Conservation (phyloP, 2,329 filamentous ascomycete species). For the Sporothrix brasiliensis region DNA sequence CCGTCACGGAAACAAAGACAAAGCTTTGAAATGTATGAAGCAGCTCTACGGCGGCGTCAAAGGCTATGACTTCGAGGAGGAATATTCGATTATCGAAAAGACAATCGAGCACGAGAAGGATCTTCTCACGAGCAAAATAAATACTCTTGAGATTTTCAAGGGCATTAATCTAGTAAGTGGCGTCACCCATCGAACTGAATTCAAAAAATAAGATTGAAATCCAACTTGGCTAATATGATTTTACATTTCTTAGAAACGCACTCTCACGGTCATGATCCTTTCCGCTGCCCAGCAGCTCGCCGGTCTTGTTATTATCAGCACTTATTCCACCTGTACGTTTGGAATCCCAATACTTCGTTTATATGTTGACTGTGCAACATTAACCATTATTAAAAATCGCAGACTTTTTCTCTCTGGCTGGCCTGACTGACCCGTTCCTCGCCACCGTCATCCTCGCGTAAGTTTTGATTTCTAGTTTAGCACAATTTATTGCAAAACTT, state of each 20-base stretch:
- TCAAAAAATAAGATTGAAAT: background rate
- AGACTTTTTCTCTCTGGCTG: conserved; percentile 19
- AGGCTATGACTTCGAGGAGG: conserved; percentile 29
- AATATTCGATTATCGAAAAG: conserved; percentile 29
- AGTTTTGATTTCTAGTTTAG: background rate
- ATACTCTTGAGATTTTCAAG: conserved; percentile 24
- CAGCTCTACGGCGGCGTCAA: conserved; percentile 29
- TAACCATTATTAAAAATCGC: background rate
- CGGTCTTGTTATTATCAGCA: conserved; percentile 24
- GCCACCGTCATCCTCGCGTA: background rate
- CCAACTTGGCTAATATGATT: background rate
- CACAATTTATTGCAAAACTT: too few relatives aligned
- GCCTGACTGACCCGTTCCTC: conserved; percentile 3
- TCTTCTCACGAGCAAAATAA: conserved; percentile 9
- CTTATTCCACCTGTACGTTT: conserved; percentile 9
- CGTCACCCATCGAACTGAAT: too few relatives aligned
- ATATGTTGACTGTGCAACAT: background rate
- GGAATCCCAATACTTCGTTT: too few relatives aligned
- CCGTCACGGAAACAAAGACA: conserved; percentile 30
- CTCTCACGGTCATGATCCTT: conserved; percentile 30
- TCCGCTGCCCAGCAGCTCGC: conserved; percentile 28
- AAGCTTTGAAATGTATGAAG: conserved; percentile 25
- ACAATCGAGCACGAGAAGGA: conserved; percentile 30
- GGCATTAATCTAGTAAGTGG: conserved; percentile 24
- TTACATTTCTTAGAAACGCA: conserved; percentile 12